A percentile compares a stretch with the other conserved stretches of the same genome.
Conservation (phyloP, 2,329 filamentous ascomycete species). For the Fusarium goolgardi region DNA sequence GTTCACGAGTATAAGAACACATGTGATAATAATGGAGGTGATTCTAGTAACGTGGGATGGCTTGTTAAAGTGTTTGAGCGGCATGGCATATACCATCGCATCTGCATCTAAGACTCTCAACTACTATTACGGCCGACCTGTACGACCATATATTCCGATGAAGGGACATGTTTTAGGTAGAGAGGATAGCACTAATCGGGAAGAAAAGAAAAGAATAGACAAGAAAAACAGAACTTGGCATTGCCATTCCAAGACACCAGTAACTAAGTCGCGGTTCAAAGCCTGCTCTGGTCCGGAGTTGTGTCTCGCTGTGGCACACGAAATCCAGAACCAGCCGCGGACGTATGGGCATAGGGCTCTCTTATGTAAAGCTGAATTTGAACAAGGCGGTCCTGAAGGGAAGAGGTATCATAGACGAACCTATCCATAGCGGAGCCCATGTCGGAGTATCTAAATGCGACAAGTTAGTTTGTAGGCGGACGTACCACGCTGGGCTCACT, state of each 20-base stretch:
- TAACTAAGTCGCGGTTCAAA: neutral
- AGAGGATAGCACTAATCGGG: too few species aligned
- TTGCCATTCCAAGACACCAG: neutral
- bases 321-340: neutral
- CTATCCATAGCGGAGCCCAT: neutral
- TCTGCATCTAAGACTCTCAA: neutral
- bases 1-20: too few species aligned
- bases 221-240: too few species aligned
- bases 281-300: neutral
- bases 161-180: neutral
- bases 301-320: too few species aligned
- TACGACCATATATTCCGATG: neutral
- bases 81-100: neutral
- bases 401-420: constrained; percentile 26
- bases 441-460: neutral
- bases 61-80: neutral
- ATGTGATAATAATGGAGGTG: neutral
- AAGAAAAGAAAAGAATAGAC: neutral
- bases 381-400: constrained; percentile 25
- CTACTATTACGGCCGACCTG: neutral
- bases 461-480: neutral
- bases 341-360: accelerated
- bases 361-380: neutral
- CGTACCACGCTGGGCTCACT: neutral
- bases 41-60: too few species aligned